Evolutionary conservation across 805 yeast genomes (phyloP), one percentile per base, ranked within the genome.

Genomic region (Candida parachauliodes): DNA sequence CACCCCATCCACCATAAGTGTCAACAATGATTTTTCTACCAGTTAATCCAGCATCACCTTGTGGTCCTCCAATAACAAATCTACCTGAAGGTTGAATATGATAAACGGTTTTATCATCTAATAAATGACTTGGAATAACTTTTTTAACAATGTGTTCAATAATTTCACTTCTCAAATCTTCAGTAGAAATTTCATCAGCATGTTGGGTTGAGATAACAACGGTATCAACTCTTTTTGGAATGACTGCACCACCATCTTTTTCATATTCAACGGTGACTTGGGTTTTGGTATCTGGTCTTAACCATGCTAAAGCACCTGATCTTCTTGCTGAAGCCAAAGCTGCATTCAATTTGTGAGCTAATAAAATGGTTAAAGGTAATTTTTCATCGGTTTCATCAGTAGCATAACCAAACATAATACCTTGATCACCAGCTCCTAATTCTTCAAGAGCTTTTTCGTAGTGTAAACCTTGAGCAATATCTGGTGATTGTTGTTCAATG

Each of bases 1-100:
- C 98, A 73, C 98, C 97, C 94, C 98, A 94, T 61, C 98, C 98
- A 77, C 98, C 98, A 76, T 93, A 93, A 50, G 98, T 95, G 72
- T 93, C 98, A 65, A 93, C 98, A 60, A 93, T 93, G 70, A 93
- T 93, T 79, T 93, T 93, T 77, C 98, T 88, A 70, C 98, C 98
- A 54, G 98, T 93, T 64, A 93, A 76, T 78, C 98, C 98, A 52
- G 98, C 98, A 68, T 93, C 98, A 81, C 98, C 98, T 74, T 93
- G 98, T 55, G 98, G 98, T 69, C 98, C 98, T 76, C 98, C 98
- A 64, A 93, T 93, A 59, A 93, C 96, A 81, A 93, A 93, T 74
- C 98, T 85, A 56, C 98, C 98, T 49, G 98, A 88, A 57, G 98
- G 98, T 74, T 93, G 98, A 64, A 93, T 88, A 81, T 91, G 97